Evolutionary conservation across 148 eudicot species (phyloP), one percentile per base, ranked within the genome.

Genomic region (Nepenthes mirabilis): DNA sequence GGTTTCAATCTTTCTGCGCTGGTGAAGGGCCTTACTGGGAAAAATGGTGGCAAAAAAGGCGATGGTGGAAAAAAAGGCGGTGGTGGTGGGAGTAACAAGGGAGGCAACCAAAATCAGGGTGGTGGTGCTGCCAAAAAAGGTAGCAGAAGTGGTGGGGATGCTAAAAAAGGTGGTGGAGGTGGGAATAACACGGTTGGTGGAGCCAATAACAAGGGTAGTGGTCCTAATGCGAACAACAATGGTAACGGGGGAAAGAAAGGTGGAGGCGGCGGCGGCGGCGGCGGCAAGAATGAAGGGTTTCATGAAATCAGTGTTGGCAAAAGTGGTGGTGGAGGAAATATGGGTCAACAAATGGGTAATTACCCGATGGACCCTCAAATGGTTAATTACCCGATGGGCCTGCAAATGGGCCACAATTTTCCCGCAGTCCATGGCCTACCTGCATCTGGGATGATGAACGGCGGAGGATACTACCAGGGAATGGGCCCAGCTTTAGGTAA

Each of bases 381-480:
- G 81, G 83, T 78, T 9, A 70, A 70, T 11, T 60, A 61, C 58
- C 76, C 69, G 56, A 72, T 78, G 83, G 82, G 78, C 33, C 82
- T 59, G 50, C 23, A 23, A 23, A 73, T 83, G 83, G 88, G 82
- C 56, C 77, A 58, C 3, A 70, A 63, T 47, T 40, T 66, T 52
- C 78, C 76, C 59, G 68, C 86, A 0, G 81, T 68, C 0, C 78
- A 78, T 36, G 91, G 95, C 34, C 56, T 75, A 8, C 88, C 82
- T 3, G 80, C 82, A 32, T 70, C 74, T 13, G 68, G 66, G 67
- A 66, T 70, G 61, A 70, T 66, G 63, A 63, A 52, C 34, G 72
- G 57, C 52, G 73, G 73, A 6, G 83, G 83, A 9, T 79, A 55
- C 57, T 59, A 69, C 1, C 83, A 65, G 48, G 90, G 93, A 12